Evolutionary conservation across 345 rosid genomes (phyloP).

Genomic region (Barbarea vulgaris): DNA sequence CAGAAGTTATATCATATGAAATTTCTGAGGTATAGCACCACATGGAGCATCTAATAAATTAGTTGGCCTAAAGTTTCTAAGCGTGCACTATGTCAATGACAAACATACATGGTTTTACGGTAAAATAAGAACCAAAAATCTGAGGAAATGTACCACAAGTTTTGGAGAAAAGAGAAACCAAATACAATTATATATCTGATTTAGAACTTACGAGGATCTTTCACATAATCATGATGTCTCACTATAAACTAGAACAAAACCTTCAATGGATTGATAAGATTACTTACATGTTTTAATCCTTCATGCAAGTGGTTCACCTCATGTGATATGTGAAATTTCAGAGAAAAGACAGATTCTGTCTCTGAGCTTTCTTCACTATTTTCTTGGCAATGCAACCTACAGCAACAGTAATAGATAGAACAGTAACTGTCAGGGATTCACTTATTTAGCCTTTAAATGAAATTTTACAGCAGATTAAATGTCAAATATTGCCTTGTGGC

Average conservation of each 20-base stretch:
- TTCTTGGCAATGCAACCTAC: conserved; percentile 90
- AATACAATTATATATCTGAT: neutral
- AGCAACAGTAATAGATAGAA: conserved; percentile 2
- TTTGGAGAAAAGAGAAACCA: neutral
- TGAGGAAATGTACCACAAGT: neutral
- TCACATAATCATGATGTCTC: neutral
- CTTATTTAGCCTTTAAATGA: conserved; percentile 5
- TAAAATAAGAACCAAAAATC: neutral
- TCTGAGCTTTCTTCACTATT: conserved; percentile 56
- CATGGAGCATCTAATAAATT: neutral
- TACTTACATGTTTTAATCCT: conserved; percentile 86
- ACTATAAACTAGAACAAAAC: neutral
- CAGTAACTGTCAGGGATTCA: neutral
- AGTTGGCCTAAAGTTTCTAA: neutral
- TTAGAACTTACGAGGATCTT: neutral
- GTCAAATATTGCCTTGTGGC: neutral
- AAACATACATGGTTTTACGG: neutral
- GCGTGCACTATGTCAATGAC: neutral
- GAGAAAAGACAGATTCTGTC: conserved; percentile 76
- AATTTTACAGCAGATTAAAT: neutral
- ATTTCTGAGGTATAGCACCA: neutral
- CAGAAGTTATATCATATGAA: neutral
- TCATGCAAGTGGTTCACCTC: conserved; percentile 98
- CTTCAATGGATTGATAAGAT: neutral
- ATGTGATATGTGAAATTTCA: conserved; percentile 92